These are phyloP conservation scores for Alopecurus myosuroides DNA, from an alignment of 176 grass and related monocot species.

Conservation along the genomic window DNA sequence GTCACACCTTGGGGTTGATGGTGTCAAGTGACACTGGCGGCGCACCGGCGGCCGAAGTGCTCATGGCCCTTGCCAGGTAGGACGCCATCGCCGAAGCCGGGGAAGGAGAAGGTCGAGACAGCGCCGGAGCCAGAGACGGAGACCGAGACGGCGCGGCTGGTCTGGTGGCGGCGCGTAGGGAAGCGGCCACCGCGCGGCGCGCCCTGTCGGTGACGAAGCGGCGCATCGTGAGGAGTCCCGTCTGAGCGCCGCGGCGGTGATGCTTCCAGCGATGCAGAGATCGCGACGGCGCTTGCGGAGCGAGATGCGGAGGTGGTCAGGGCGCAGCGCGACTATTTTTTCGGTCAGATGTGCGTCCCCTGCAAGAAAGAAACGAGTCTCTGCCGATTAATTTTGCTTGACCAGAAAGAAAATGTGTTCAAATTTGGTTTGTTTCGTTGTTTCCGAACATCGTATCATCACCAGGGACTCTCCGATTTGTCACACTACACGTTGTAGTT, in stretches of 20 bases:
- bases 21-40: constrained; percentile 48
- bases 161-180: constrained; percentile 29
- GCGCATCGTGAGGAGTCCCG: constrained; percentile 34
- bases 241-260: neutral
- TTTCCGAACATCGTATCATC: neutral
- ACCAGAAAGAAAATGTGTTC: neutral
- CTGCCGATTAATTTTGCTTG: constrained; percentile 13
- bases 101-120: neutral
- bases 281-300: constrained; percentile 4
- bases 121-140: neutral
- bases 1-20: constrained; percentile 64
- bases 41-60: constrained; percentile 23
- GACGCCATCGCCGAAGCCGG: constrained; percentile 30
- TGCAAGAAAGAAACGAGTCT: constrained; percentile 28
- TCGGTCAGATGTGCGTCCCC: constrained; percentile 7
- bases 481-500: too few relatives aligned
- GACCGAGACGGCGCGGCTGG: constrained; percentile 26
- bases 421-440: neutral
- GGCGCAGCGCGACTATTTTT: neutral
- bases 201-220: constrained; percentile 57
- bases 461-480: neutral
- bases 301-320: neutral
- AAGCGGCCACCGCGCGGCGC: constrained; percentile 38
- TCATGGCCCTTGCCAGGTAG: constrained; percentile 36
- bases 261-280: neutral